These are phyloP conservation scores for Aspergillus haitiensis DNA, from an alignment of 495 filamentous ascomycete species.

Conservation along the genomic window DNA sequence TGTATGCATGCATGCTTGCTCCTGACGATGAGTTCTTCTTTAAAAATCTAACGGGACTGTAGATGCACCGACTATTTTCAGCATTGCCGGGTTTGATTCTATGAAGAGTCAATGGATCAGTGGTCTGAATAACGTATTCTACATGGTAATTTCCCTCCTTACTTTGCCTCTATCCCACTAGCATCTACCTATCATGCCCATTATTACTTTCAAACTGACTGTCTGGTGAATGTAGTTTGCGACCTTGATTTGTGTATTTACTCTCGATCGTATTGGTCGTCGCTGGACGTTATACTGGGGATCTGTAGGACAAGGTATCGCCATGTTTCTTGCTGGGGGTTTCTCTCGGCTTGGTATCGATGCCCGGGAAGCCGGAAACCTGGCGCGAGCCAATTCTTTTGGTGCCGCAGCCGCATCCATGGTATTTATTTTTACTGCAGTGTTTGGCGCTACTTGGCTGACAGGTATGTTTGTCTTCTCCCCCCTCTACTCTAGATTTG, in stretches of 20 bases:
- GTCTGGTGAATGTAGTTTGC: constrained; percentile 40
- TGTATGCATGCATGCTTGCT: constrained; percentile 37
- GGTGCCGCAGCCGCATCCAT: constrained; percentile 65
- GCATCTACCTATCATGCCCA: neutral
- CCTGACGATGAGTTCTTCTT: neutral
- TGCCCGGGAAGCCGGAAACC: constrained; percentile 44
- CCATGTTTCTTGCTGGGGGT: constrained; percentile 60
- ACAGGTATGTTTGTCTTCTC: constrained; percentile 33
- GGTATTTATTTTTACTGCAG: constrained; percentile 67
- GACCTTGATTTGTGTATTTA: constrained; percentile 66
- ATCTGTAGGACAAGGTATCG: constrained; percentile 60
- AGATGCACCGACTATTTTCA: constrained; percentile 65
- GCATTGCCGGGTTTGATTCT: constrained; percentile 61
- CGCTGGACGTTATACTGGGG: constrained; percentile 71
- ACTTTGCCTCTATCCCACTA: neutral
- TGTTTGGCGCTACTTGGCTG: constrained; percentile 72
- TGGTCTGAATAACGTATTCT: constrained; percentile 68
- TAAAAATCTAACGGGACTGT: neutral
- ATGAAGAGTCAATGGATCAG: constrained; percentile 65
- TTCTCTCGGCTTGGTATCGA: constrained; percentile 54
- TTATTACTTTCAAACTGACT: too few species aligned
- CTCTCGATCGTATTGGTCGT: constrained; percentile 66
- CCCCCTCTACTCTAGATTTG: neutral
- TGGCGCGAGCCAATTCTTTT: constrained; percentile 50
- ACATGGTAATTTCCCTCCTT: constrained; percentile 38